Evolutionary conservation across 306 rosid genomes (phyloP).

Genomic region (Vigna nakashimae): DNA sequence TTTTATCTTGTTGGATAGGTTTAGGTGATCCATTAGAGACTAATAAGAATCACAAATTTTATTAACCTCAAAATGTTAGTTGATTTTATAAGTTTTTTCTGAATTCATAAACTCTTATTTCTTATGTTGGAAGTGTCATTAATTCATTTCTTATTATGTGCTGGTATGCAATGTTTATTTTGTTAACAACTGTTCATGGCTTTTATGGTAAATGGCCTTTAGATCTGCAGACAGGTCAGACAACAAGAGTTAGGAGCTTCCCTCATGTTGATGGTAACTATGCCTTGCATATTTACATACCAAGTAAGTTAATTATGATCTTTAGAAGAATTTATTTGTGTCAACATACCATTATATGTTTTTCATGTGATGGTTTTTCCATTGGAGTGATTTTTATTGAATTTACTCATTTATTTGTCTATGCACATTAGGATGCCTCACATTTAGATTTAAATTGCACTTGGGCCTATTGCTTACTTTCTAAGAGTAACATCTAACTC

Average conservation of each 20-base stretch:
- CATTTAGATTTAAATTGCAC: slow-evolving; percentile 10
- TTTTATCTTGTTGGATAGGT: slow-evolving; percentile 24
- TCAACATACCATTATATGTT: background rate
- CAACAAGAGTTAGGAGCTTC: slow-evolving; percentile 74
- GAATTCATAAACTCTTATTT: slow-evolving; percentile 7
- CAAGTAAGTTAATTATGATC: slow-evolving; percentile 59
- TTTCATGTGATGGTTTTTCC: slow-evolving; percentile 12
- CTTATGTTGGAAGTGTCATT: slow-evolving; percentile 25
- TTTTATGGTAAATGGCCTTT: slow-evolving; percentile 54
- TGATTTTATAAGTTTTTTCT: background rate
- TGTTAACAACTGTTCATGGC: slow-evolving; percentile 45
- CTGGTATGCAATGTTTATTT: background rate
- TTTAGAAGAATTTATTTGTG: background rate
- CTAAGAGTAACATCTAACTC: too few species aligned
- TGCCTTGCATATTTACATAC: slow-evolving; percentile 83
- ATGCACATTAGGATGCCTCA: slow-evolving; percentile 1
- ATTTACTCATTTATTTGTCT: slow-evolving; percentile 8
- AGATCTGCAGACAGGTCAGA: slow-evolving; percentile 54
- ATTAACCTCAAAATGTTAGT: slow-evolving; percentile 22
- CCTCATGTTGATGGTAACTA: slow-evolving; percentile 90
- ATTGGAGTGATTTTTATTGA: slow-evolving; percentile 1
- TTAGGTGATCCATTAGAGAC: background rate
- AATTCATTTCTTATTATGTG: slow-evolving; percentile 4
- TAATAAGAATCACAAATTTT: background rate
- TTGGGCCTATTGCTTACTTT: too few species aligned